Evolutionary conservation across 441 rosid genomes (phyloP), one percentile per base, ranked within the genome.

Genomic region (Biscutella laevigata): DNA sequence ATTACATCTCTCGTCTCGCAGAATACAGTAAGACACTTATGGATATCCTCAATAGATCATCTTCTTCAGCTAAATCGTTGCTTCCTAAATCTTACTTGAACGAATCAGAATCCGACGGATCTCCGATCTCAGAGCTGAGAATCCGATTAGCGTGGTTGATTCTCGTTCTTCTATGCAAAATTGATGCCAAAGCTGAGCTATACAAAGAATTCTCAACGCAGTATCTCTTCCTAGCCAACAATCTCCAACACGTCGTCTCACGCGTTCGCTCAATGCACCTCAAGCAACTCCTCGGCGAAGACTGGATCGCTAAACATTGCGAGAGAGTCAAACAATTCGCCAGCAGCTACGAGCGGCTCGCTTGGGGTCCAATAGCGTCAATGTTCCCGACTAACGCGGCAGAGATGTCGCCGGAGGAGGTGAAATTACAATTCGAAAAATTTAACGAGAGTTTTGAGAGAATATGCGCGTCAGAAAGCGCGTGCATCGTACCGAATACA

Each of bases 211-310:
- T 67, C 3, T 70, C 91, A 1, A 12, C 60, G 11, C 71, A 80
- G 3, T 82, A 84, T 61, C 81, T 86, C 41, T 89, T 82, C 80
- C 55, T 89, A 22, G 87, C 94, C 4, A 89, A 79, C 73, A 89
- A 82, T 57, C 75, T 84, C 32, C 88, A 79, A 25, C 71, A 82
- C 66, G 69, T 82, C 2, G 59, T 69, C 13, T 53, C 73, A 4
- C 64, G 48, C 29, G 87, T 68, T 53, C 78, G 76, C 8, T 56
- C 81, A 2, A 78, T 95, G 4, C 73, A 74, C 53, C 73, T 84
- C 4, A 64, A 48, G 47, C 56, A 51, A 20, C 25, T 89, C 5
- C 82, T 82, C 14, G 94, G 97, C 7, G 79, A 82, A 1, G 89
- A 79, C 0, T 89, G 97, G 95, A 61, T 84, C 20, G 22, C 14